Conservation (phyloP, 306 rosid species). For the Arachis hypogaea region DNA sequence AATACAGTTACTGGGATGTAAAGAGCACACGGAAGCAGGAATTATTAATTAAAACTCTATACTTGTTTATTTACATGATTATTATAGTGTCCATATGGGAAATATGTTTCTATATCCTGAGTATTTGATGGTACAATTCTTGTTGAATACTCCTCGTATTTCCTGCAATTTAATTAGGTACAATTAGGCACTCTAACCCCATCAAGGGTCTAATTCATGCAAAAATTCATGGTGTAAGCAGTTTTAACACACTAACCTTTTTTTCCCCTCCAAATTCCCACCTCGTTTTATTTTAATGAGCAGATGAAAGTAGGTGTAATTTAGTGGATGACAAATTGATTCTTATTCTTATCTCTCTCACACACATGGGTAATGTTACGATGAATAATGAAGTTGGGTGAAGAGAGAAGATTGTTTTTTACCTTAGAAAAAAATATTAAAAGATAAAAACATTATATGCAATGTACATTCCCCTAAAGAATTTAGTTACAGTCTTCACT, state of each 20-base stretch:
- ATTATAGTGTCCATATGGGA: slow-evolving; percentile 70
- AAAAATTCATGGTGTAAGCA: not conserved
- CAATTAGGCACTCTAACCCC: not conserved
- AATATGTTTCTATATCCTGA: slow-evolving; percentile 69
- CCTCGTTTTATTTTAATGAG: not conserved
- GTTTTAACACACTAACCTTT: not conserved
- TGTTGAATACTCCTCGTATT: slow-evolving; percentile 65
- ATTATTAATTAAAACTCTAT: too few relatives aligned
- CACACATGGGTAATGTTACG: too few relatives aligned
- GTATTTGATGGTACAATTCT: slow-evolving; percentile 56
- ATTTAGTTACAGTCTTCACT: too few relatives aligned
- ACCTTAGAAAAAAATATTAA: too few relatives aligned
- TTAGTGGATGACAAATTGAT: too few relatives aligned
- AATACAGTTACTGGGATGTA: not conserved
- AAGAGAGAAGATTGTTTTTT: too few relatives aligned
- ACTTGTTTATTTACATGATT: slow-evolving; percentile 4
- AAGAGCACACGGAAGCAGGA: too few relatives aligned
- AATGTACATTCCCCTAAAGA: too few relatives aligned
- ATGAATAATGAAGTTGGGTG: too few relatives aligned
- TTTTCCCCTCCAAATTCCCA: too few relatives aligned
- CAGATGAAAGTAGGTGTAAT: not conserved
- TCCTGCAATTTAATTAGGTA: slow-evolving; percentile 40
- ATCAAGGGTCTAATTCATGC: not conserved
- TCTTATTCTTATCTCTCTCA: too few relatives aligned
- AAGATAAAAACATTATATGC: too few relatives aligned